Evolutionary conservation across 305 asterid species (phyloP), one percentile per base, ranked within the genome.

Genomic region (Fraxinus platypoda): DNA sequence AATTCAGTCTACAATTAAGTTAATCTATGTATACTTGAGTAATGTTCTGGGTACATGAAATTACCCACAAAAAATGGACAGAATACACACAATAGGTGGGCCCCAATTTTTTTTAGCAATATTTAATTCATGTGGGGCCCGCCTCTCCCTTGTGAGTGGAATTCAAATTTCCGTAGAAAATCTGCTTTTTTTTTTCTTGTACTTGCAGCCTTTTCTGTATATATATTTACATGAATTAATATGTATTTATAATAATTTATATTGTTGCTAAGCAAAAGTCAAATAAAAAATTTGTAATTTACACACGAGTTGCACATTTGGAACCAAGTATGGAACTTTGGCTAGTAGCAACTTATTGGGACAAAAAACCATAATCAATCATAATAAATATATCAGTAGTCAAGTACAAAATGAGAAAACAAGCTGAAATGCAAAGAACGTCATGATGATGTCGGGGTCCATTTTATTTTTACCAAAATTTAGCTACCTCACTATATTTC

Each of bases 401-500:
- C 57, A 46, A 46, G 57, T 46, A 46, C 57, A 46, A 46, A 46
- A 13, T 46, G 57, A 46, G 57, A 46, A 46, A 46, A 46, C 13
- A 46, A 46, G 6, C 2, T 13, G 57, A 46, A 46, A 3, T 46
- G 54, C 57, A 13, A 46, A 46, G 19, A 46, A 43, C 54, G 12
- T 46, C 57, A 35, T 46, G 23, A 43, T 70, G 26, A 57, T 23
- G 80, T 37, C 21, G 70, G 62, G 70, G 62, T 66, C 78, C 28
- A 46, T 13, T 43, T 46, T 46, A 46, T 46, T 46, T 46, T 13
- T 46, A 46, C 57, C 19, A 46, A 46, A 46, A 46, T 46, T 46
- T 46, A 46, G 73, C 62, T 26, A 13, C 73, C 19, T 80, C 84
- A 81, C 74, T 62, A 57, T 23, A 23, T 38, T 38, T 86, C 88